Evolutionary conservation across 768 basidiomycete genomes (phyloP), one percentile per base, ranked within the genome.

Genomic region (Naematelia aurantialba): DNA sequence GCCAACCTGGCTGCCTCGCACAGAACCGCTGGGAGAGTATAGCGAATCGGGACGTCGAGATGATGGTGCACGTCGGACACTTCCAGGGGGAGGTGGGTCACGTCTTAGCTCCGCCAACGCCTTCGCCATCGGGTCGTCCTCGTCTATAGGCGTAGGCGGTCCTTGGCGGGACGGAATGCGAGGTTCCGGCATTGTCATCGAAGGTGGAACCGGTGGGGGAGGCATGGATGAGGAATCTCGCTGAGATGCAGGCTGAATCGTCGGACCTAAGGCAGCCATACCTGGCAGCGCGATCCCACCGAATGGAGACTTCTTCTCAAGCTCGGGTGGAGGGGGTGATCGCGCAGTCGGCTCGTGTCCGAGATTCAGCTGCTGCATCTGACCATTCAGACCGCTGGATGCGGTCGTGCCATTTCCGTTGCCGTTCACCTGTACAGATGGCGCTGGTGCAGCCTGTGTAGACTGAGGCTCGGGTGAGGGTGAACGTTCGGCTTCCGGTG

Each of bases 91-190:
- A n/a, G 74, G 76, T 0, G 76, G 73, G 48, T 78, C 73, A 45
- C 66, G 59, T 45, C 76, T 61, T 11, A 79, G 70, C 27, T 75
- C 74, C 17, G 73, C 79, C 58, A 81, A 66, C 26, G 78, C 77
- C 52, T 74, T 72, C 14, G 79, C 78, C 68, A 81, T 76, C 0
- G 80, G 80, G 54, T 80, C 80, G 14, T 74, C 74, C 21, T 78
- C 78, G 52, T 76, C 76, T 17, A 74, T 70, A 26, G 66, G 59
- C 4, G 66, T 56, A 24, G 66, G 61, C 4, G 62, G 56, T 26
- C 67, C 55, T 45, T 71, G 69, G 31, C 69, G 63, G 39, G 69
- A 68, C 13, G 69, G 67, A 17, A 70, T 56, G 1, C 69, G 58
- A 42, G 69, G 69, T 34, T 70, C 69, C 13, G 72, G 67, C 69